Evolutionary conservation across 2,329 filamentous ascomycete genomes (phyloP).

Genomic region (Stachybotrys chlorohalonatus): DNA sequence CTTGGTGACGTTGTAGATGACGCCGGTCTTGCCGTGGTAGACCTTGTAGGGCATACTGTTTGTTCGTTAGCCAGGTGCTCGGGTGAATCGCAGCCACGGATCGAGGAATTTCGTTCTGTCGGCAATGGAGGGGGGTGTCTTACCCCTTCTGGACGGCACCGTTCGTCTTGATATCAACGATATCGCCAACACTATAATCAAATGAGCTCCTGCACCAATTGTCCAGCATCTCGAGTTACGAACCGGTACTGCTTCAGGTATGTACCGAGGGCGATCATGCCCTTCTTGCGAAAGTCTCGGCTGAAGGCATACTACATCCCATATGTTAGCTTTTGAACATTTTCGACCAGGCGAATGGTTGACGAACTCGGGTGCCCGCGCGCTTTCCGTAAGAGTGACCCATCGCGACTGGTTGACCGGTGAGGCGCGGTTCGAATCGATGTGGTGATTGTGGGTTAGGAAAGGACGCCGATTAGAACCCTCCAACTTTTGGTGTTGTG

Average conservation of each 20-base stretch:
- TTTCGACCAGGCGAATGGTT: slow-evolving; percentile 3
- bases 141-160: slow-evolving; percentile 97
- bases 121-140: slow-evolving; percentile 22
- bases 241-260: slow-evolving; percentile 91
- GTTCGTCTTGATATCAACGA: slow-evolving; percentile 98
- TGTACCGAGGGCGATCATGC: slow-evolving; percentile 85
- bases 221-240: slow-evolving; percentile 8
- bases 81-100: not conserved
- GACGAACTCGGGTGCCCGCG: slow-evolving; percentile 73
- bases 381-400: slow-evolving; percentile 83
- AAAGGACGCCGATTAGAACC: slow-evolving; percentile 22
- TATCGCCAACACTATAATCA: slow-evolving; percentile 75
- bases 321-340: slow-evolving; percentile 18
- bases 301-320: slow-evolving; percentile 73
- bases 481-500: slow-evolving; percentile 21
- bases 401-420: slow-evolving; percentile 52
- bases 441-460: slow-evolving; percentile 34
- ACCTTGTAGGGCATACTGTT: slow-evolving; percentile 95
- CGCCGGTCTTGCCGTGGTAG: slow-evolving; percentile 98
- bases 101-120: not conserved
- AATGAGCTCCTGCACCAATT: slow-evolving; percentile 29
- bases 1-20: slow-evolving; percentile 99
- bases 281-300: slow-evolving; percentile 89
- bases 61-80: slow-evolving; percentile 21
- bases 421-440: slow-evolving; percentile 10